Base-by-base conservation (phyloP, 2,329 filamentous ascomycete genomes). In the Phaeosphaeriaceae sp. region DNA sequence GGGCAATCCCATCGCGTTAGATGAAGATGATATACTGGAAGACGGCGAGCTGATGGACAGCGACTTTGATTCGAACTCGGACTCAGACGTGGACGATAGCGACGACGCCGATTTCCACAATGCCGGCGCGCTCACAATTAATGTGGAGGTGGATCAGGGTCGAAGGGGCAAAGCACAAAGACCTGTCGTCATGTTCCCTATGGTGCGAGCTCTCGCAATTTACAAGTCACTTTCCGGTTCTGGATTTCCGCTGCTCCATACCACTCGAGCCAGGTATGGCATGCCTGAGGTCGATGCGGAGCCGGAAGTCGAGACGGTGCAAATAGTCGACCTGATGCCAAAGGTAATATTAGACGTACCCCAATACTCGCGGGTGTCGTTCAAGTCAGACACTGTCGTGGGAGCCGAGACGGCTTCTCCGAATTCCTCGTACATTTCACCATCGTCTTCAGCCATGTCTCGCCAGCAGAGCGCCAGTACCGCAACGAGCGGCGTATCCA, bases 111-210 rank as follows among this genome's bases (percentile, higher is more conserved):
- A 66, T 25, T 60, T 63, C 48, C 47, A 62, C 25, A 62, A 66
- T 25, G 53, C 48, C 10, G 57, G 55, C 27, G 68, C 69, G 11
- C 68, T 70, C 53, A 64, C 63, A 50, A 70, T 69, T 60, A 70
- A 70, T 24, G 59, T 70, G 3, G 54, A 67, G 21, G 60, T 60
- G 46, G 55, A 53, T 24, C 57, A 55, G 9, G 51, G 50, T 9
- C 40, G 36, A 15, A 57, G 27, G 42, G 54, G 21, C 41, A 55
- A 48, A 21, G 36, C 42, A 10, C 40, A 22, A 13, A 56, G 52
- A 48, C 56, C 66, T 40, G 51, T 60, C 15, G 54, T 67, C 56
- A 70, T 70, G 68, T 70, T 65, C 49, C 62, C 63, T 2, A 44
- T 63, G 40, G 40, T 51, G 3, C 60, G 61, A n/a, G 68, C 68